phyloP scores from a whole-genome alignment of 768 basidiomycete genomes.

The Gautieria morchelliformis region DNA sequence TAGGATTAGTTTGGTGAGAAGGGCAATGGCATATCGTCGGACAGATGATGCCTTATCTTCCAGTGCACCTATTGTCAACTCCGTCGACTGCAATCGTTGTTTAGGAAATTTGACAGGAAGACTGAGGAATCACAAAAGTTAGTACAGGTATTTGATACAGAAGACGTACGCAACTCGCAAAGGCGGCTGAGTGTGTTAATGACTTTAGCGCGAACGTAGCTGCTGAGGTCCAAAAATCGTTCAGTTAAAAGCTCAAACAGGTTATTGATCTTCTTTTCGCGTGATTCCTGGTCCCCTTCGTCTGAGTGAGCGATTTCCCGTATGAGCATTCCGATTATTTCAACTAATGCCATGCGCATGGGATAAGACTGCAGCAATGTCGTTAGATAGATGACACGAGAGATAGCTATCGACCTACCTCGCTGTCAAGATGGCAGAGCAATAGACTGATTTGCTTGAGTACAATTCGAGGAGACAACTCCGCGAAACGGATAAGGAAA shows the following conservation, averaged over 20 bases:
- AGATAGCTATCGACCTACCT: slow-evolving; percentile 39
- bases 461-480: slow-evolving; percentile 68
- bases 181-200: slow-evolving; percentile 66
- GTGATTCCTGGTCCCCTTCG: slow-evolving; percentile 33
- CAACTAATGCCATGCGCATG: slow-evolving; percentile 91
- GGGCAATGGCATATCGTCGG: slow-evolving; percentile 71
- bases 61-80: slow-evolving; percentile 67
- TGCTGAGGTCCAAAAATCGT: slow-evolving; percentile 79
- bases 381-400: not conserved
- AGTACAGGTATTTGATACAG: not conserved
- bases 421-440: slow-evolving; percentile 80
- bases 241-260: slow-evolving; percentile 80
- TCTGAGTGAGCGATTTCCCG: slow-evolving; percentile 59
- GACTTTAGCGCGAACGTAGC: slow-evolving; percentile 88
- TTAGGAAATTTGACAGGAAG: slow-evolving; percentile 76
- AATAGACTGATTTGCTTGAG: slow-evolving; percentile 86
- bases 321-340: slow-evolving; percentile 81
- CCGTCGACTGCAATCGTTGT: slow-evolving; percentile 67
- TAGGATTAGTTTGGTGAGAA: slow-evolving; percentile 62
- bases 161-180: slow-evolving; percentile 42
- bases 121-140: slow-evolving; percentile 14
- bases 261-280: slow-evolving; percentile 63
- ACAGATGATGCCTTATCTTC: slow-evolving; percentile 87
- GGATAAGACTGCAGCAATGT: slow-evolving; percentile 64
- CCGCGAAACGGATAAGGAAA: slow-evolving; percentile 75